Evolutionary conservation across 2,329 filamentous ascomycete species (phyloP).

Genomic region (Colletotrichum costaricense): DNA sequence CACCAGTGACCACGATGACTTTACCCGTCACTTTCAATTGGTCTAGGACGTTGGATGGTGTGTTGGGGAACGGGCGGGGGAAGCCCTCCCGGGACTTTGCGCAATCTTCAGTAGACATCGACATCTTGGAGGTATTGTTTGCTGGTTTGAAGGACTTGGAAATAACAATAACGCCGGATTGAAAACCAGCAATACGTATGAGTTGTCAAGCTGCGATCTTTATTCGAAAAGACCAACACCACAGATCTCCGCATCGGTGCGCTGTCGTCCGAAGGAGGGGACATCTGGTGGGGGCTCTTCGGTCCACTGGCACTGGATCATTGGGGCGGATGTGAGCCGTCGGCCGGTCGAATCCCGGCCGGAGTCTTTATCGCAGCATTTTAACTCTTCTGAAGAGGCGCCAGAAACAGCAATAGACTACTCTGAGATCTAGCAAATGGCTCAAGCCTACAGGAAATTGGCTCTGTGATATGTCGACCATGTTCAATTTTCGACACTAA

Average conservation of each 20-base stretch:
- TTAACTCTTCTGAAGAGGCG: background rate
- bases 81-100: constrained; percentile 45
- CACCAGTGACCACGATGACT: constrained; percentile 56
- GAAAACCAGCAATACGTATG: background rate
- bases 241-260: constrained; percentile 23
- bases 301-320: constrained; percentile 10
- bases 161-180: no score
- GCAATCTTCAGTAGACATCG: constrained; percentile 49
- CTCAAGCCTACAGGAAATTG: background rate
- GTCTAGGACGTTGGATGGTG: constrained; percentile 54
- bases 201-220: background rate
- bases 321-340: constrained; percentile 22
- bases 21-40: constrained; percentile 56
- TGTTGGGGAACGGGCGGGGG: constrained; percentile 51
- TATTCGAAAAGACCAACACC: background rate
- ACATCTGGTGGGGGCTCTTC: background rate
- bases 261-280: constrained; percentile 28
- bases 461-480: background rate
- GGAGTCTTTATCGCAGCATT: background rate
- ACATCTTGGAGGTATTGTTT: constrained; percentile 47
- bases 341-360: constrained; percentile 16
- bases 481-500: no score
- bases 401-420: background rate
- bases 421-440: background rate
- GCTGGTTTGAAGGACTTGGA: background rate